Base-by-base conservation (phyloP, 2,329 filamentous ascomycete species). In the Ceratocystis destructans region DNA sequence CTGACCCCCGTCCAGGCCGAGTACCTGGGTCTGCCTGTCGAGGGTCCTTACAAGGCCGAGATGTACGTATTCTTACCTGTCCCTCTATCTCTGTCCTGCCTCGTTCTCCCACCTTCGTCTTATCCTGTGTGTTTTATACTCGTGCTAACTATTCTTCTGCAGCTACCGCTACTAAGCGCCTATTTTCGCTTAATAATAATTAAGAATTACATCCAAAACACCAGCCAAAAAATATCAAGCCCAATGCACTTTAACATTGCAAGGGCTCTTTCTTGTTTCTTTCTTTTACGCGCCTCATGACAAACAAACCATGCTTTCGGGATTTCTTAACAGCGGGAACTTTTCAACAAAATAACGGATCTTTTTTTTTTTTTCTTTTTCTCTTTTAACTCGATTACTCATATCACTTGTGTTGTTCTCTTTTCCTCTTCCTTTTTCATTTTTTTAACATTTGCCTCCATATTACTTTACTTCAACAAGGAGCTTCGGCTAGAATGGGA, bases 41-140 rank as follows among this genome's bases (percentile, higher is more conserved):
- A 92, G 82, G 94, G 94, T 76, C 94, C 94, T 73, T 99, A 84
- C 89, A 99, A 99, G 90, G 83, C 82, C 79, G 93, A 97, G 72
- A 89, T 92, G 84, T 92, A 89, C 76, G 66, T 65, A 53, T n/a
- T 48, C 45, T 20, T 48, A 20, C 17, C 45, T n/a, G 5, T 20
- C 45, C 8, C 5, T 48, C n/a, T 20, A 15, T 2, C 17, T 6
- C 48, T 5, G 48, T 25, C 48, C 48, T 22, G 20, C 17, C 22
- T 8, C 46, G 10, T 22, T 22, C 22, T 22, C 22, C 45, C 70
- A 55, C 25, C 44, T 8, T 31, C 33, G 62, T 3, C 62, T 48
- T 10, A 5, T 10, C 17, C 15, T 31, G 17, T 8, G n/a, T 41
- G 4, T 15, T n/a, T 66, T 20, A 25, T 50, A 44, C 7, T 66